Evolutionary conservation across 2,329 filamentous ascomycete genomes (phyloP).

Genomic region (Thermothelomyces thermophilus): DNA sequence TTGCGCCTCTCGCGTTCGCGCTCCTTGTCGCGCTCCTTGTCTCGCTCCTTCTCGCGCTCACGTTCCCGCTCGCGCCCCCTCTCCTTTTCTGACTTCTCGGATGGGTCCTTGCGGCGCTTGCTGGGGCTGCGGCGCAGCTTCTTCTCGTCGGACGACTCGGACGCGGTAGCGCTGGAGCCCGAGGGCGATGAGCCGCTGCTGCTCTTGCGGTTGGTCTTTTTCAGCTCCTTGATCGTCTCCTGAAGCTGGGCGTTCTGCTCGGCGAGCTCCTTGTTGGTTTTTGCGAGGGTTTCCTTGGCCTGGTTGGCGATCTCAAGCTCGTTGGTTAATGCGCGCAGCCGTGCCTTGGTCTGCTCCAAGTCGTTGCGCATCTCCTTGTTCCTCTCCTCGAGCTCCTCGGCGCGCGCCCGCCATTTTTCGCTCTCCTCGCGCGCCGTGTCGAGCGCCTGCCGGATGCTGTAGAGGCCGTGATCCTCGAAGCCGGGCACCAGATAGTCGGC

Average conservation of each 20-base stretch:
- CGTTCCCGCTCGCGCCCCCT: slow-evolving; percentile 16
- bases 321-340: slow-evolving; percentile 13
- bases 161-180: slow-evolving; percentile 20
- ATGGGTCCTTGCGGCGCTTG: slow-evolving; percentile 22
- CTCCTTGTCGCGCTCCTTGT: slow-evolving; percentile 18
- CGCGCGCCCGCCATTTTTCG: slow-evolving; percentile 25
- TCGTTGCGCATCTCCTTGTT: slow-evolving; percentile 13
- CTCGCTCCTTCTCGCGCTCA: slow-evolving; percentile 12
- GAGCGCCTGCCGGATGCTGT: slow-evolving; percentile 27
- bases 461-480: slow-evolving; percentile 25
- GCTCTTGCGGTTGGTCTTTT: slow-evolving; percentile 25
- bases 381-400: slow-evolving; percentile 22
- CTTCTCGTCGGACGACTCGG: slow-evolving; percentile 24
- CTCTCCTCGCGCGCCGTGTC: slow-evolving; percentile 19
- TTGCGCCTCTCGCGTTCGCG: slow-evolving; percentile 16
- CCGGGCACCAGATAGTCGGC: slow-evolving; percentile 23
- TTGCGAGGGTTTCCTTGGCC: slow-evolving; percentile 23
- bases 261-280: slow-evolving; percentile 22
- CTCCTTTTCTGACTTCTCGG: slow-evolving; percentile 23
- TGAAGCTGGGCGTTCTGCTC: slow-evolving; percentile 21
- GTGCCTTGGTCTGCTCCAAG: not conserved
- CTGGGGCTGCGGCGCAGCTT: slow-evolving; percentile 26
- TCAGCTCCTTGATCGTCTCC: slow-evolving; percentile 23
- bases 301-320: slow-evolving; percentile 26
- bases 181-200: slow-evolving; percentile 14